Conservation (phyloP, 805 yeast species). For the Metschnikowia anglica region DNA sequence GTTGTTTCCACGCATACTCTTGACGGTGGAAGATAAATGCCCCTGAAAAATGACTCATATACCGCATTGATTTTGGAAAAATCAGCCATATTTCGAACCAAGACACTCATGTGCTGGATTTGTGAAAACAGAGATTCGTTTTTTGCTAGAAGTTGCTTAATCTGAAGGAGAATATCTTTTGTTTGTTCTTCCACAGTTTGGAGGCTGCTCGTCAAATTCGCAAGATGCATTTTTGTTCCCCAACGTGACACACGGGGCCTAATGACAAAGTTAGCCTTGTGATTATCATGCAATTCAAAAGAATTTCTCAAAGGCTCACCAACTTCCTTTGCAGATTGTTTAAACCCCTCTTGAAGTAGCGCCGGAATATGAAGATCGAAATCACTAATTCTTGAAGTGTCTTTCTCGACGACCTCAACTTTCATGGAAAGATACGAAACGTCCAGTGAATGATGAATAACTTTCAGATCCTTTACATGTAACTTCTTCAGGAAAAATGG, state of each 20-base stretch:
- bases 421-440: conserved; percentile 64
- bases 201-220: conserved; percentile 28
- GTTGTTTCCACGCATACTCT: conserved; percentile 76
- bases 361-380: conserved; percentile 2
- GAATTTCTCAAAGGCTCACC: neutral
- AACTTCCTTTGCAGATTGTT: neutral
- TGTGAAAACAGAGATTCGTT: conserved; percentile 40
- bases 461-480: conserved; percentile 38
- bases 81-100: conserved; percentile 61
- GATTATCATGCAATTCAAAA: neutral
- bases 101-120: conserved; percentile 59
- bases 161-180: conserved; percentile 46
- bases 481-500: conserved; percentile 67
- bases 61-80: conserved; percentile 62
- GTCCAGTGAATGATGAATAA: conserved; percentile 57
- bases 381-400: conserved; percentile 5
- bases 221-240: conserved; percentile 25
- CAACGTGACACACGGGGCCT: neutral
- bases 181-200: conserved; percentile 40
- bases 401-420: conserved; percentile 48
- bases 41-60: conserved; percentile 55
- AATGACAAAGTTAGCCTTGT: neutral
- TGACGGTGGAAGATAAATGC: conserved; percentile 76
- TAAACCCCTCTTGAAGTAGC: conserved; percentile 3
- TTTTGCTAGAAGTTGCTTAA: conserved; percentile 34